Base-by-base conservation (phyloP, 2,329 filamentous ascomycete species). In the Colletotrichum aenigma region DNA sequence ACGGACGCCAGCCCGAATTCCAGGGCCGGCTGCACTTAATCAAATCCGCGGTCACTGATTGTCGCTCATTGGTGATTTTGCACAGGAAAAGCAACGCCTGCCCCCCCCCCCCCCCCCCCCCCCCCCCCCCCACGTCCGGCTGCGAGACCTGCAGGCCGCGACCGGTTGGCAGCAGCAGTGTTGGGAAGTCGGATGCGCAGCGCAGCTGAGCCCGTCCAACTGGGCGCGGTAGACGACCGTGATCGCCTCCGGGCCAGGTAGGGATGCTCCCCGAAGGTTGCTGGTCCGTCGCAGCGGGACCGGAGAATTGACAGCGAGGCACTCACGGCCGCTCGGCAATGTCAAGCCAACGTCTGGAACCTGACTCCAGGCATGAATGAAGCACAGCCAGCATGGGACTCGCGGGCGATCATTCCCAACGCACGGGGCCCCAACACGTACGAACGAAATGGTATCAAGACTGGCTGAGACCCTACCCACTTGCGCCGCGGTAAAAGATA, bases 341-440 rank as follows among this genome's bases (percentile, higher is more conserved):
- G 70, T 68, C 56, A 60, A 43, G 55, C 38, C 65, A 68, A 67
- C 24, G 26, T 38, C 70, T 28, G 24, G 73, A 24, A 73, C 34
- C 64, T 28, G 56, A 65, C 28, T 21, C 21, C 64, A 64, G 58
- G 73, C 70, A 73, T 68, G 64, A 75, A 68, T 66, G 55, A 32
- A 52, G 73, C 70, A 75, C 70, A 65, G 70, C 48, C 48, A 62
- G 43, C 73, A 21, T 48, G 70, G 34, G 48, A 52, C 56, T 62
- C 32, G 52, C 12, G 38, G 70, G 43, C 32, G 24, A 60, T 65
- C 62, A 64, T 48, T 64, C 28, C 26, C n/a, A 38, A 28, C 28
- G 73, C 73, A 75, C 70, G 64, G 43, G n/a, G 43, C 64, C 73
- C 24, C 36, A 30, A 60, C 34, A 43, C 32, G 66, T 32, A 43